Evolutionary conservation across 768 basidiomycete genomes (phyloP).

Genomic region (Leccinum truebloodii): DNA sequence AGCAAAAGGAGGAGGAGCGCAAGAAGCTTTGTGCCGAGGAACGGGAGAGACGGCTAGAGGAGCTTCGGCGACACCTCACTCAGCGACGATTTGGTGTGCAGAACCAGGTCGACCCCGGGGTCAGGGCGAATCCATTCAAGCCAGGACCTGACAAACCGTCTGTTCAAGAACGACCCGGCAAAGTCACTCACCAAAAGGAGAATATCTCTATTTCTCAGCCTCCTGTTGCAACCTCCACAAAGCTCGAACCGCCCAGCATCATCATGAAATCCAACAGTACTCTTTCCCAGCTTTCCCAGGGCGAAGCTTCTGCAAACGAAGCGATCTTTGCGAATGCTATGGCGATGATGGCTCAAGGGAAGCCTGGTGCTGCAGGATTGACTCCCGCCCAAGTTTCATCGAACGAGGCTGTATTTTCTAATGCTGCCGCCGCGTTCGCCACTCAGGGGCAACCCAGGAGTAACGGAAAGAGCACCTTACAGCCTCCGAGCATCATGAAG

Average conservation of each 20-base stretch:
- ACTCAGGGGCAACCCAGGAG: conserved; percentile 11
- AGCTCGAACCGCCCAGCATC: conserved; percentile 22
- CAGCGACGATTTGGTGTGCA: conserved; percentile 21
- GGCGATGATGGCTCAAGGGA: conserved; percentile 22
- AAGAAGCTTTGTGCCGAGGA: conserved; percentile 32
- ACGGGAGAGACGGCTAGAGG: conserved; percentile 27
- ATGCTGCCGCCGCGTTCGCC: conserved; percentile 18
- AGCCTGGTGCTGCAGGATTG: conserved; percentile 8
- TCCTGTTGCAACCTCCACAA: conserved; percentile 10
- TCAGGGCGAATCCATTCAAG: conserved; percentile 17
- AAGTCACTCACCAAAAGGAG: conserved; percentile 29
- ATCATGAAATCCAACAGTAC: conserved; percentile 29
- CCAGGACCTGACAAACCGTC: conserved; percentile 17
- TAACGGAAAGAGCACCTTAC: conserved; percentile 11
- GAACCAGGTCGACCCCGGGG: conserved; percentile 15
- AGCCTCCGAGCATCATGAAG: conserved; percentile 27
- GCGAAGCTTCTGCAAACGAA: conserved; percentile 26
- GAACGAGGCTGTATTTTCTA: conserved; percentile 29
- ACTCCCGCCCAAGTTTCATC: conserved; percentile 21
- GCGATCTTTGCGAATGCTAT: conserved; percentile 28
- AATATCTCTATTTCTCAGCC: conserved; percentile 21
- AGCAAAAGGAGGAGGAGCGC: conserved; percentile 34
- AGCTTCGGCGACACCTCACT: conserved; percentile 20
- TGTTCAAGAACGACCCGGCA: conserved; percentile 15
- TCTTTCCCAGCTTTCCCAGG: conserved; percentile 31